A percentile compares a stretch with the other conserved stretches of the same genome.
Conservation (phyloP, 2,329 filamentous ascomycete species). For the Monilinia polystroma region DNA sequence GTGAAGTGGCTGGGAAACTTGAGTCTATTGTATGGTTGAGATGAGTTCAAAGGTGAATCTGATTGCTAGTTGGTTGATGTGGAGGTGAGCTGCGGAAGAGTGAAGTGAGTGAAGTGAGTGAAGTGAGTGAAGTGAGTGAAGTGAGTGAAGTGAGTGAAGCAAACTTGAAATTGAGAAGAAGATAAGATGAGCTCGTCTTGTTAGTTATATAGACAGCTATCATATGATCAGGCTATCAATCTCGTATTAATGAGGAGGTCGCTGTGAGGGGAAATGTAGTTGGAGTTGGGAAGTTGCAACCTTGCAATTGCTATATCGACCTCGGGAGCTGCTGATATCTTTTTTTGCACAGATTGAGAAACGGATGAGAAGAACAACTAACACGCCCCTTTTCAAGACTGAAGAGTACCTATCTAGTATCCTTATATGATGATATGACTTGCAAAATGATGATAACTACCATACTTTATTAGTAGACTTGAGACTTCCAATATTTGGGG, state of each 20-base stretch:
- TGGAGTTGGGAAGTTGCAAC: constrained; percentile 2
- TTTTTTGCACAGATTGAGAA: neutral
- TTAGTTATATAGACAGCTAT: no score
- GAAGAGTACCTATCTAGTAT: no score
- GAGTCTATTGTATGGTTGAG: neutral
- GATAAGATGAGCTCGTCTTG: neutral
- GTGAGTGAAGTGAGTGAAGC: neutral
- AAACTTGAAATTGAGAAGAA: neutral
- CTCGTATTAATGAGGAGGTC: neutral
- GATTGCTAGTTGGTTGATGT: neutral
- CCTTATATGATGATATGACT: no score
- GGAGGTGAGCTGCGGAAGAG: neutral
- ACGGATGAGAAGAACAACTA: neutral
- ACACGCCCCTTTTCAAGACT: neutral
- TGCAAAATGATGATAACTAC: neutral
- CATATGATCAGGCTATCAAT: neutral
- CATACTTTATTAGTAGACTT: neutral
- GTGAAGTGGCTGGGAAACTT: neutral
- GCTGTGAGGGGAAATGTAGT: neutral
- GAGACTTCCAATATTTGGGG: neutral
- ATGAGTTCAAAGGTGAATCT: neutral
- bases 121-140: neutral
- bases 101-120: neutral
- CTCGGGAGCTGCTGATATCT: neutral
- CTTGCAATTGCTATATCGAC: neutral